phyloP scores from a whole-genome alignment of 805 yeast genomes.

The Ogataea trehalophila region DNA sequence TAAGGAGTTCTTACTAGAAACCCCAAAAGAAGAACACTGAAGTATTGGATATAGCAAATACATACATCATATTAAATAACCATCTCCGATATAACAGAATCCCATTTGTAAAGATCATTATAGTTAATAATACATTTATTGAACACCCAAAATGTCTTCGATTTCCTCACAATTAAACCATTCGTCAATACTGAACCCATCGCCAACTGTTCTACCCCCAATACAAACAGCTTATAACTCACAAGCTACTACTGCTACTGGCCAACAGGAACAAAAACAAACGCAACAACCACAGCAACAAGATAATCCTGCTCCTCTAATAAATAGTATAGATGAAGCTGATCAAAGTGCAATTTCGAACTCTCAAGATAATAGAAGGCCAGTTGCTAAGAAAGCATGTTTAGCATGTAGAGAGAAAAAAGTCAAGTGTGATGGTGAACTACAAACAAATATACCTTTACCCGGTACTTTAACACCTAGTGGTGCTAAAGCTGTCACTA shows the following conservation, averaged over 20 bases:
- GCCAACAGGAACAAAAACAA: neutral
- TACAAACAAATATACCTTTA: constrained; percentile 14
- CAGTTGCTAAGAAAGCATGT: constrained; percentile 60
- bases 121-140: too few species aligned
- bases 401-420: constrained; percentile 61
- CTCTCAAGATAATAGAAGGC: constrained; percentile 28
- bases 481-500: constrained; percentile 8
- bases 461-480: neutral
- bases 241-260: neutral
- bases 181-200: neutral
- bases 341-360: neutral
- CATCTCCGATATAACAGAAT: too few species aligned
- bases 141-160: too few species aligned
- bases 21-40: too few species aligned
- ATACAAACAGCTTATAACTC: neutral
- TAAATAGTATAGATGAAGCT: neutral
- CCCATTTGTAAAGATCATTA: too few species aligned
- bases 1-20: too few species aligned
- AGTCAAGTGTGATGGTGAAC: constrained; percentile 62
- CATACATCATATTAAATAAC: too few species aligned
- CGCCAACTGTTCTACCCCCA: neutral
- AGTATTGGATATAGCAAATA: too few species aligned
- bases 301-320: neutral
- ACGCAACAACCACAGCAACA: neutral
- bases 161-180: too few species aligned